Base-by-base conservation (phyloP, 306 rosid genomes). In the Medicago lupulina region DNA sequence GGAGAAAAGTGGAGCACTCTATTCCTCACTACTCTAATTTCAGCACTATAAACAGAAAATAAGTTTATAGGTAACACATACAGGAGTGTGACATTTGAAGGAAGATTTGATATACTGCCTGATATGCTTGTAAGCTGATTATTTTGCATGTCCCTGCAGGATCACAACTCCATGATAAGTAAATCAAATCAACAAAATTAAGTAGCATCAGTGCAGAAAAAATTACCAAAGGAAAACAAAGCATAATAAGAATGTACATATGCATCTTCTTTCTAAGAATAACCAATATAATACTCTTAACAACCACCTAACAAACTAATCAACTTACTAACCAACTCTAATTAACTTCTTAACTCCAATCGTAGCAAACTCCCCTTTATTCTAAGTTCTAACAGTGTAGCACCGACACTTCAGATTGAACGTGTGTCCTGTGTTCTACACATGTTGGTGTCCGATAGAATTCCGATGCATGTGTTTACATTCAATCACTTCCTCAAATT, bases 101-200 rank as follows among this genome's bases (percentile, higher is more conserved):
- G 97, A 79, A 89, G 73, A 71, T 28, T 44, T 14, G 70, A 28
- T 14, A 67, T 75, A 39, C 72, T 87, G 81, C 92, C 96, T 18
- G 84, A 68, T 81, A 95, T 82, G 79, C 47, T 44, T 58, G 91
- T 38, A 78, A 95, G 67, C 11, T 49, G 28, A 67, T 95, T 95
- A 81, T 90, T 60, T 83, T 89, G 83, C 87, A 95, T 85, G 76
- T 92, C 85, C 87, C 98, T 95, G 84, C 79, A 85, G 79, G 74
- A 74, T 79, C 79, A 81, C 7, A 70, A 61, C 14, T 39, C 36
- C 76, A 23, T n/a, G 44, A 25, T 86, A 40, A 85, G 79, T 16
- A 46, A 59, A 57, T 62, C 12, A 67, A 65, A 9, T 55, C 18
- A 49, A 23, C 8, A 59, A 68, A 70, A 71, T 17, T 16, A 7